A percentile compares a stretch with the other conserved stretches of the same genome.
Conservation (phyloP, 2,329 filamentous ascomycete genomes). For the Pseudogymnoascus sp. region DNA sequence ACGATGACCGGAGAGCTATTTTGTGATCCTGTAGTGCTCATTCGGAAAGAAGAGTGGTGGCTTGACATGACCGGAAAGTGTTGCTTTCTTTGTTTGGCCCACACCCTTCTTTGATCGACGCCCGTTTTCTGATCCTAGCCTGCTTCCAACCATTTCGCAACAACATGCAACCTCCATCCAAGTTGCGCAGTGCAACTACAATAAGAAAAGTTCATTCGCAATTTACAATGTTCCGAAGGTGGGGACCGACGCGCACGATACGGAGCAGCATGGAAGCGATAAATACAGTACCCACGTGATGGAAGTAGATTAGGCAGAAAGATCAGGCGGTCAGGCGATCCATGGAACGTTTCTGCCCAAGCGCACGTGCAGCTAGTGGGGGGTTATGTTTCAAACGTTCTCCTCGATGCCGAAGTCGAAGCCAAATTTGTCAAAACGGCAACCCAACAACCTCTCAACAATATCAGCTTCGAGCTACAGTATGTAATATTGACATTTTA, state of each 20-base stretch:
- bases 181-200: no score
- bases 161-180: no score
- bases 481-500: background rate
- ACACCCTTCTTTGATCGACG: no score
- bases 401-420: background rate
- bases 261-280: background rate
- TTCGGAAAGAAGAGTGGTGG: no score
- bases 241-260: background rate
- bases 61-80: no score
- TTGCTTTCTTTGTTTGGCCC: no score
- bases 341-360: background rate
- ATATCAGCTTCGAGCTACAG: background rate
- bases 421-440: background rate
- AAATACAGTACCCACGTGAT: background rate
- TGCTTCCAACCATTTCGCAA: no score
- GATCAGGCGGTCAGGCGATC: background rate
- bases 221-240: no score
- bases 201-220: no score
- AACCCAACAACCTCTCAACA: background rate
- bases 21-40: no score
- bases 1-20: no score
- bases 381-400: background rate
- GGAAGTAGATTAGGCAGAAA: background rate
- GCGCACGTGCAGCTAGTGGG: background rate
- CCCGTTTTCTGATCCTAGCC: no score